Percentiles rank a stretch among this genome's conserved stretches.
Evolutionary conservation across 116 monocot genomes (phyloP).

Genomic region (Phalaenopsis hybrid): DNA sequence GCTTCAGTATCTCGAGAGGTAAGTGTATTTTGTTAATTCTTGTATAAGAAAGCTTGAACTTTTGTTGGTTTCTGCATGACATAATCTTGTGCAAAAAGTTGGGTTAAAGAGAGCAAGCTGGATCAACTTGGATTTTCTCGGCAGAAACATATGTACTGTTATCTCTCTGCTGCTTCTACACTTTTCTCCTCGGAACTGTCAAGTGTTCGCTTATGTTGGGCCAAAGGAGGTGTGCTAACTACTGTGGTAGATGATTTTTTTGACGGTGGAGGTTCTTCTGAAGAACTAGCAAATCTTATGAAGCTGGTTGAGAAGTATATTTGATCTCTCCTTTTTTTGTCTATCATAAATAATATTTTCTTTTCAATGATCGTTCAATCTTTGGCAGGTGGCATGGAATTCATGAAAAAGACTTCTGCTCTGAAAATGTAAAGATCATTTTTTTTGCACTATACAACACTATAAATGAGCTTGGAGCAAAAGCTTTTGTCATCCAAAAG

Average conservation of each 20-base stretch:
- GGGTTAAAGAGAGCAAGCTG: constrained; percentile 66
- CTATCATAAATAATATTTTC: background rate
- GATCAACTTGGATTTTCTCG: constrained; percentile 74
- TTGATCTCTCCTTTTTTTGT: background rate
- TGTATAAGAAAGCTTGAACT: background rate
- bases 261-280: constrained; percentile 69
- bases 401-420: constrained; percentile 24
- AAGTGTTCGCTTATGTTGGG: constrained; percentile 68
- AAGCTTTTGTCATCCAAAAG: constrained; percentile 42
- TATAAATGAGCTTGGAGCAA: constrained; percentile 57
- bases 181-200: constrained; percentile 51
- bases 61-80: background rate
- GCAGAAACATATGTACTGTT: constrained; percentile 68
- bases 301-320: constrained; percentile 53
- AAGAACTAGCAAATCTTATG: constrained; percentile 55
- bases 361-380: background rate
- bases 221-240: constrained; percentile 67
- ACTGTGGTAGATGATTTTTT: constrained; percentile 95
- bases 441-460: constrained; percentile 56
- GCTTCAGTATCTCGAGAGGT: constrained; percentile 61
- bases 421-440: constrained; percentile 10
- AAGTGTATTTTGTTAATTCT: constrained; percentile 3
- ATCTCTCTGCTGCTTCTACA: constrained; percentile 72
- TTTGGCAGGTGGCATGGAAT: constrained; percentile 60
- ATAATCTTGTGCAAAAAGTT: constrained; percentile 29